A percentile compares a stretch with the other conserved stretches of the same genome.
These are phyloP conservation scores for Colletotrichum tamarilloi DNA, from an alignment of 2,329 filamentous ascomycete species.

Conservation along the genomic window DNA sequence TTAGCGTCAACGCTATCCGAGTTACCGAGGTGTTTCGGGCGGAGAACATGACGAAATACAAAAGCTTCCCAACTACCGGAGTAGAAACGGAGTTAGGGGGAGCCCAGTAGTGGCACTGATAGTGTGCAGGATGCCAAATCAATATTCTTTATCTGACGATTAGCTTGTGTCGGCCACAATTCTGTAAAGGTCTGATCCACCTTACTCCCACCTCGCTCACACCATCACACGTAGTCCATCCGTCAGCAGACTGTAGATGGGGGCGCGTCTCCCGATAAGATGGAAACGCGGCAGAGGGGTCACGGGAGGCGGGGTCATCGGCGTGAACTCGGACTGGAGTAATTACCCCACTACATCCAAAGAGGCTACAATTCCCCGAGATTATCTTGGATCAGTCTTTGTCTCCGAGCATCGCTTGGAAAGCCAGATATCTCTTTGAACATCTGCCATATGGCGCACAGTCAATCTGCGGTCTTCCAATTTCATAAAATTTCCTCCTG, in stretches of 20 bases:
- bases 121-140: background rate
- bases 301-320: too few relatives aligned
- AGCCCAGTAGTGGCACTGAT: background rate
- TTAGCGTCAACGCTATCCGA: background rate
- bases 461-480: too few relatives aligned
- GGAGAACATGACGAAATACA: background rate
- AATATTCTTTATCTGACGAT: background rate
- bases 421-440: too few relatives aligned
- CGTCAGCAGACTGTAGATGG: background rate
- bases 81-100: background rate
- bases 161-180: background rate
- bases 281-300: too few relatives aligned
- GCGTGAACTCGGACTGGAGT: too few relatives aligned
- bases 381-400: too few relatives aligned
- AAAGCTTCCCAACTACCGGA: background rate
- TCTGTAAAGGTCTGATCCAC: background rate
- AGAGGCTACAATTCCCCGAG: too few relatives aligned
- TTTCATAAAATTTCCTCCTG: too few relatives aligned
- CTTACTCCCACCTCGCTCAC: background rate
- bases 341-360: too few relatives aligned
- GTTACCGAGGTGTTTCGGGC: background rate
- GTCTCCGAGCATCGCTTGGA: too few relatives aligned
- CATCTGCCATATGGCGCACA: too few relatives aligned
- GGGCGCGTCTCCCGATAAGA: background rate
- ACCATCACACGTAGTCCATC: too few relatives aligned